Conservation (phyloP, 768 basidiomycete species). For the Trametes villosa region DNA sequence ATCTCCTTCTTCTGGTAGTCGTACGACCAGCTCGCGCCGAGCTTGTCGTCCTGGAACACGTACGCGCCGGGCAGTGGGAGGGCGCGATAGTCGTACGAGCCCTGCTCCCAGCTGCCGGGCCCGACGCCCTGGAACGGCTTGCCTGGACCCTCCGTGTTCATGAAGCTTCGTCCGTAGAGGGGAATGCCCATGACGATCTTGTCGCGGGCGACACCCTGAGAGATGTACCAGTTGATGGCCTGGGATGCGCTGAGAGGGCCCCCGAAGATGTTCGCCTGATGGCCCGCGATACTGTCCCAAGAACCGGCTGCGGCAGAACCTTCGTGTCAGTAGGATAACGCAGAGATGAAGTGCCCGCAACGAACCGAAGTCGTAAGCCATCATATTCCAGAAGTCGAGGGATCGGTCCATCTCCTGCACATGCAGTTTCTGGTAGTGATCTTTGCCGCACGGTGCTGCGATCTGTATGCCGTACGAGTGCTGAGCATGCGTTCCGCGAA, state of each 20-base stretch:
- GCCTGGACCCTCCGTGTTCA: conserved; percentile 83
- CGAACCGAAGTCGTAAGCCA: conserved; percentile 88
- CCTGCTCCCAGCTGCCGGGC: conserved; percentile 87
- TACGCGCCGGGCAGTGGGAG: conserved; percentile 79
- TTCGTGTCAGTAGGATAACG: not conserved
- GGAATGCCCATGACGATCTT: conserved; percentile 93
- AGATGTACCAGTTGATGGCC: conserved; percentile 71
- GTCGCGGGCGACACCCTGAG: conserved; percentile 69
- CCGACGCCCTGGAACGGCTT: conserved; percentile 81
- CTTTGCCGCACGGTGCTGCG: conserved; percentile 90
- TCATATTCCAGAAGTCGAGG: conserved; percentile 97
- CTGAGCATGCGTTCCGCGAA: conserved; percentile 8
- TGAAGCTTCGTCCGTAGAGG: conserved; percentile 91
- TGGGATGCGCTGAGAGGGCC: conserved; percentile 64
- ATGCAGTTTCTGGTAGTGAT: conserved; percentile 81
- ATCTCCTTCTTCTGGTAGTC: conserved; percentile 76
- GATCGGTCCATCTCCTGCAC: conserved; percentile 84
- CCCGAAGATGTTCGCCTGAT: conserved; percentile 88
- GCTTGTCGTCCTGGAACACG: conserved; percentile 64
- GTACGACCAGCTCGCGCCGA: conserved; percentile 83
- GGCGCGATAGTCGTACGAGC: conserved; percentile 91
- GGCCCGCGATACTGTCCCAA: conserved; percentile 70
- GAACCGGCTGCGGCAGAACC: conserved; percentile 59
- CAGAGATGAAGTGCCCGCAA: conserved; percentile 5
- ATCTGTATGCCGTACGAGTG: conserved; percentile 59